phyloP scores from a whole-genome alignment of 495 filamentous ascomycete species.

The Penicillium longicatenatum region DNA sequence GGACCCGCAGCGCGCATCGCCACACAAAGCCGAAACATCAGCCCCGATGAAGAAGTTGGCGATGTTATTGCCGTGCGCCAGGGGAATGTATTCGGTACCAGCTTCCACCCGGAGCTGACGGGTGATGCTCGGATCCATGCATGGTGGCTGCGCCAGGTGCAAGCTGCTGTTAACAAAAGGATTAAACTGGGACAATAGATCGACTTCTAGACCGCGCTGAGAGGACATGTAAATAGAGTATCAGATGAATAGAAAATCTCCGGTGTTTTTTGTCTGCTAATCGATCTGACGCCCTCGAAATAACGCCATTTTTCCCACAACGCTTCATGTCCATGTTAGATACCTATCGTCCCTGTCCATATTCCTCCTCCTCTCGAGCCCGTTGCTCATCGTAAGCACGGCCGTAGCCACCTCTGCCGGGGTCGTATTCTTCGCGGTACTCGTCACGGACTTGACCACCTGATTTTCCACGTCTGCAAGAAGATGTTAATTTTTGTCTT shows the following conservation, averaged over 20 bases:
- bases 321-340: slow-evolving; percentile 14
- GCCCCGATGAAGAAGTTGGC: slow-evolving; percentile 54
- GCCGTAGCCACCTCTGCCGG: slow-evolving; percentile 85
- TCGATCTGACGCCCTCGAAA: slow-evolving; percentile 19
- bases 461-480: slow-evolving; percentile 74
- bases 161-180: slow-evolving; percentile 35
- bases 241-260: slow-evolving; percentile 29
- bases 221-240: slow-evolving; percentile 33
- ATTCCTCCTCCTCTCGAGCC: slow-evolving; percentile 59
- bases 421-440: slow-evolving; percentile 94
- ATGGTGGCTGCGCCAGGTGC: slow-evolving; percentile 88
- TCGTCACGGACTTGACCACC: slow-evolving; percentile 97
- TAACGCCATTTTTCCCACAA: slow-evolving; percentile 41
- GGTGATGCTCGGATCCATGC: slow-evolving; percentile 84
- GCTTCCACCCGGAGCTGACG: slow-evolving; percentile 95
- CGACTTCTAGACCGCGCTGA: slow-evolving; percentile 14
- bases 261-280: slow-evolving; percentile 22
- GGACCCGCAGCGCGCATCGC: slow-evolving; percentile 45
- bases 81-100: slow-evolving; percentile 93
- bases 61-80: slow-evolving; percentile 91
- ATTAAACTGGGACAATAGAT: slow-evolving; percentile 30
- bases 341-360: slow-evolving; percentile 50
- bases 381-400: slow-evolving; percentile 64
- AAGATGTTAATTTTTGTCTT: slow-evolving; percentile 10
- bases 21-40: slow-evolving; percentile 39